Percentiles rank a stretch among this genome's conserved stretches.
Conservation (phyloP, 768 basidiomycete genomes). For the Vararia minispora region DNA sequence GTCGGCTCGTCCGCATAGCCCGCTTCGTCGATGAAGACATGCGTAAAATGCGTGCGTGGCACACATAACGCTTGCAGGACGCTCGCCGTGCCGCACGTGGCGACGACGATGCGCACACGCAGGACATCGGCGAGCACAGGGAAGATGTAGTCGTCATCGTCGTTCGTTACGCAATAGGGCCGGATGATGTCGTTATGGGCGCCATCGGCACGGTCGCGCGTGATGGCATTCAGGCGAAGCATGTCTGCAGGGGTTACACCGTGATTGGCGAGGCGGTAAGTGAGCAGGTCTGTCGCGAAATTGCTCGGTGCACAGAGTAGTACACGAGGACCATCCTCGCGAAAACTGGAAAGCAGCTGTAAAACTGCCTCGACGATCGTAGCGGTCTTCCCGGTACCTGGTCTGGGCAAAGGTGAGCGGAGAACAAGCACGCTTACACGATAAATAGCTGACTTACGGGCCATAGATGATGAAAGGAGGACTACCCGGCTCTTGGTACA, state of each 20-base stretch:
- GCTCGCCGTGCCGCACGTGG: slow-evolving; percentile 45
- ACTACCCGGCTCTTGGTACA: slow-evolving; percentile 30
- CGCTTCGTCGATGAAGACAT: slow-evolving; percentile 57
- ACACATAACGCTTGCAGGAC: slow-evolving; percentile 38
- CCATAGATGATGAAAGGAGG: slow-evolving; percentile 52
- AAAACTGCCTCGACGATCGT: slow-evolving; percentile 27
- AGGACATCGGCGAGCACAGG: slow-evolving; percentile 29
- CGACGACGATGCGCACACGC: slow-evolving; percentile 41
- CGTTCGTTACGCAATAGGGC: slow-evolving; percentile 28
- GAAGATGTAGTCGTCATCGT: slow-evolving; percentile 25
- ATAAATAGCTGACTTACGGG: slow-evolving; percentile 30
- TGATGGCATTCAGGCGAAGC: slow-evolving; percentile 44
- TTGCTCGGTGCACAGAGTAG: slow-evolving; percentile 28
- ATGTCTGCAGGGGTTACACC: slow-evolving; percentile 21
- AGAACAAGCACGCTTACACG: neutral
- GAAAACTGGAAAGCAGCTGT: slow-evolving; percentile 21
- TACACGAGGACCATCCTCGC: slow-evolving; percentile 14
- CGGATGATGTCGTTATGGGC: slow-evolving; percentile 25
- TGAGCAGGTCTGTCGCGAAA: slow-evolving; percentile 24
- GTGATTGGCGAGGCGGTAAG: slow-evolving; percentile 15
- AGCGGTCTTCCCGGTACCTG: slow-evolving; percentile 30
- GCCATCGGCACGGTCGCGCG: slow-evolving; percentile 26
- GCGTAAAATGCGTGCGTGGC: slow-evolving; percentile 41
- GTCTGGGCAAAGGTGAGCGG: slow-evolving; percentile 16
- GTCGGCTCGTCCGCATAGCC: slow-evolving; percentile 55